Conservation (phyloP, 164 flowering plant species). For the Chimonanthus salicifolius region DNA sequence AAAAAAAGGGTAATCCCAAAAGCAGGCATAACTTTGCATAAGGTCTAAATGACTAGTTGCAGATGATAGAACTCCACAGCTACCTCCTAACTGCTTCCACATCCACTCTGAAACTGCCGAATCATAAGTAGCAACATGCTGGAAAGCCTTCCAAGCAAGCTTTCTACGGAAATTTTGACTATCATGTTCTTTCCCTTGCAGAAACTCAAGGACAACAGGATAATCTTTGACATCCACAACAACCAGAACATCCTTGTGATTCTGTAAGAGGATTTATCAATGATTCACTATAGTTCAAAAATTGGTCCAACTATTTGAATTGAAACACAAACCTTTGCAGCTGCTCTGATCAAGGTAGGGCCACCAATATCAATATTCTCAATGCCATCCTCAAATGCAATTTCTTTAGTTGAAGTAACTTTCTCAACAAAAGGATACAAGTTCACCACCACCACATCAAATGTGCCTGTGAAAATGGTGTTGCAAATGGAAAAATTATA, state of each 20-base stretch:
- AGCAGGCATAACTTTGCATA: no score
- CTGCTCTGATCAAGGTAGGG: slow-evolving; percentile 99
- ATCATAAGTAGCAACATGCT: slow-evolving; percentile 95
- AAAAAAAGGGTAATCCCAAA: no score
- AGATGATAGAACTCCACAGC: slow-evolving; percentile 39
- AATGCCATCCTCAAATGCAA: slow-evolving; percentile 85
- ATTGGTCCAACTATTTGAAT: background rate
- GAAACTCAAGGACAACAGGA: slow-evolving; percentile 64
- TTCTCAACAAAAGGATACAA: slow-evolving; percentile 86
- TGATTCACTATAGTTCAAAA: slow-evolving; percentile 20
- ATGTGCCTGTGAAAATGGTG: slow-evolving; percentile 50
- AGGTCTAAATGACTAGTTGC: background rate
- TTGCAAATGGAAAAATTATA: background rate
- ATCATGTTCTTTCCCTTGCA: slow-evolving; percentile 42
- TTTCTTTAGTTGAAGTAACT: slow-evolving; percentile 64
- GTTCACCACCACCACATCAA: slow-evolving; percentile 93
- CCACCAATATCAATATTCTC: slow-evolving; percentile 99
- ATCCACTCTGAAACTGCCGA: slow-evolving; percentile 98
- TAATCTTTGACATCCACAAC: slow-evolving; percentile 88
- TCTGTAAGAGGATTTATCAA: slow-evolving; percentile 36
- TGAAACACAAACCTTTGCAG: slow-evolving; percentile 58
- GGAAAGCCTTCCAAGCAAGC: slow-evolving; percentile 98
- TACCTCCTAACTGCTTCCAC: slow-evolving; percentile 62
- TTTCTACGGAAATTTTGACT: slow-evolving; percentile 64
- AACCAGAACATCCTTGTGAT: slow-evolving; percentile 92